These are phyloP conservation scores for Trichoderma atroviride DNA, from an alignment of 2,329 filamentous ascomycete genomes.

Conservation along the genomic window DNA sequence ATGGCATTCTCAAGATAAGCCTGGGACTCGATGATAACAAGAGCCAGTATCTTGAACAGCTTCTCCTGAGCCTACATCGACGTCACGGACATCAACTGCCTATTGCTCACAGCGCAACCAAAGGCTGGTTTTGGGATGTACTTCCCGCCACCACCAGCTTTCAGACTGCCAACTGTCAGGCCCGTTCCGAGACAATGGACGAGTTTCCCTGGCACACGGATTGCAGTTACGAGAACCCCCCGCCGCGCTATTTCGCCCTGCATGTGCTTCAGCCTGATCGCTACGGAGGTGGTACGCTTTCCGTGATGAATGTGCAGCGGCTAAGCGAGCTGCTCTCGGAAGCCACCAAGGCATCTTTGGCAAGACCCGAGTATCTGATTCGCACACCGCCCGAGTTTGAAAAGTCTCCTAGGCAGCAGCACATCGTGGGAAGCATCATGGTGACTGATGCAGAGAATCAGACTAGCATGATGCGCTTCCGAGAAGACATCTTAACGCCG, in stretches of 20 bases:
- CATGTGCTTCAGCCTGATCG: conserved; percentile 47
- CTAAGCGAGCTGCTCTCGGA: conserved; percentile 36
- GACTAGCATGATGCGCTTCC: conserved; percentile 36
- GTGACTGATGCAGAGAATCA: not conserved
- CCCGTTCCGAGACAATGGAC: conserved; percentile 47
- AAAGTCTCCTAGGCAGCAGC: conserved; percentile 31
- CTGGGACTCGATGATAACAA: conserved; percentile 34
- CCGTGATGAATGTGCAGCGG: conserved; percentile 40
- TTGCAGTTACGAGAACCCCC: conserved; percentile 45
- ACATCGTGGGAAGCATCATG: conserved; percentile 35
- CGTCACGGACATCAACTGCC: conserved; percentile 43
- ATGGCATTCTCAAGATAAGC: conserved; percentile 43
- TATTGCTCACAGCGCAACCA: conserved; percentile 45
- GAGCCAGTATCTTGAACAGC: conserved; percentile 23
- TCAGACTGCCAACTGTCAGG: conserved; percentile 39
- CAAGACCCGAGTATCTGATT: conserved; percentile 38
- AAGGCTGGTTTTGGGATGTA: conserved; percentile 51
- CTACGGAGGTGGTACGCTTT: conserved; percentile 46
- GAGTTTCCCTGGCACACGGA: conserved; percentile 50
- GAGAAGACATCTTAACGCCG: conserved; percentile 39
- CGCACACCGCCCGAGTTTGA: conserved; percentile 41
- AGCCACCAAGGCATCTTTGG: conserved; percentile 31
- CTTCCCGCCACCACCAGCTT: conserved; percentile 37
- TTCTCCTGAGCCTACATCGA: conserved; percentile 40
- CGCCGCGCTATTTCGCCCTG: conserved; percentile 46